Percentiles rank a stretch among this genome's conserved stretches.
phyloP scores from a whole-genome alignment of 2,329 filamentous ascomycete genomes.

The Coniochaeta sp. region DNA sequence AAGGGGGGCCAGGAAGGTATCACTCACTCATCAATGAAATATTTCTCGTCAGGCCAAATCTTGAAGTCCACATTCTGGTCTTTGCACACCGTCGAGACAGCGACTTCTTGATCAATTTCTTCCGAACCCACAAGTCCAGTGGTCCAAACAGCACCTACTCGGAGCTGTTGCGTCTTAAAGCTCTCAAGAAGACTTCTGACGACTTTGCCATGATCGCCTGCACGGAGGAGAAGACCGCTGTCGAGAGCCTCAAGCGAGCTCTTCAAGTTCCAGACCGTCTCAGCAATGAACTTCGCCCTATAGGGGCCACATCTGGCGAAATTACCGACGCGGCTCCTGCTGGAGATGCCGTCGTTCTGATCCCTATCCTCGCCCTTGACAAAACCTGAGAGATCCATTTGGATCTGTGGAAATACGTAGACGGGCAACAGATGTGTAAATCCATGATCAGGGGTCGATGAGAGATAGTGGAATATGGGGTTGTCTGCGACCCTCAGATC shows the following conservation, averaged over 20 bases:
- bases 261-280: slow-evolving; percentile 69
- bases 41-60: slow-evolving; percentile 69
- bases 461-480: slow-evolving; percentile 57
- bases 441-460: slow-evolving; percentile 38
- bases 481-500: slow-evolving; percentile 71
- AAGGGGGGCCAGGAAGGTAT: not conserved
- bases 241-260: slow-evolving; percentile 47
- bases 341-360: slow-evolving; percentile 16
- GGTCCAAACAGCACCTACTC: slow-evolving; percentile 66
- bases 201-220: slow-evolving; percentile 54
- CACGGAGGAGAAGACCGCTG: slow-evolving; percentile 56
- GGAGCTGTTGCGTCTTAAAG: slow-evolving; percentile 29
- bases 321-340: slow-evolving; percentile 54
- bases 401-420: slow-evolving; percentile 61
- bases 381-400: slow-evolving; percentile 71
- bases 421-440: slow-evolving; percentile 66
- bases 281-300: slow-evolving; percentile 63
- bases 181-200: slow-evolving; percentile 48
- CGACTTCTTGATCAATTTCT: slow-evolving; percentile 57
- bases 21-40: slow-evolving; percentile 70
- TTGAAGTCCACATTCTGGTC: slow-evolving; percentile 51
- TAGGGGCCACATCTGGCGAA: slow-evolving; percentile 72
- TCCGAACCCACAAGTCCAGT: slow-evolving; percentile 63
- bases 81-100: slow-evolving; percentile 45
- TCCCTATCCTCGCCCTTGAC: slow-evolving; percentile 55